Evolutionary conservation across 371 early-diverging fungal species (phyloP), one percentile per base, ranked within the genome.

Genomic region (Agmasoma carcini): DNA sequence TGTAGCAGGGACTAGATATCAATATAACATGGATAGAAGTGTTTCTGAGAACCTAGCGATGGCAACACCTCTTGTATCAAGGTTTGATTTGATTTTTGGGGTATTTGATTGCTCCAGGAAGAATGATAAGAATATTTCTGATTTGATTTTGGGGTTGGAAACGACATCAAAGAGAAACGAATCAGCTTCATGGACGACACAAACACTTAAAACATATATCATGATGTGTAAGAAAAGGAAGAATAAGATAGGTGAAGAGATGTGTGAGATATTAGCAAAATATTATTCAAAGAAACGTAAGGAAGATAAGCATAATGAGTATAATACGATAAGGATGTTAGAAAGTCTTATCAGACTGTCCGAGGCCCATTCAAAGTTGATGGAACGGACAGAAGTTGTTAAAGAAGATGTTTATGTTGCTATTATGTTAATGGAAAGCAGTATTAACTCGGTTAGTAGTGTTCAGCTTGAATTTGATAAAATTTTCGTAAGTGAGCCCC

Each of bases 81-180:
- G 75, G 27, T 75, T 75, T 59, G 75, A 75, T 55, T 45, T 75
- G 19, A 70, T 75, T 20, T 65, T 75, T 55, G 64, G 64, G 34
- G 12, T 68, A 23, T 63, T 68, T 56, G 68, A 68, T 48, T 33
- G 3, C 1, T 31, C 11, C 17, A 38, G 38, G 14, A 20, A 15
- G 1, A 33, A 31, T 19, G 68, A 63, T 47, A 11, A 11, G n/a
- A 14, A 36, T 11, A 34, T 55, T 17, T 46, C 41, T 26, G 62
- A 69, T 37, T 38, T 40, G 22, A 55, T 69, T n/a, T 27, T 69
- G 11, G 27, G 30, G 3, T 50, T 59, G 45, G 17, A 7, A 0
- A 34, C 31, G 15, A 5, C 17, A n/a, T 61, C 63, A 1, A 57
- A 52, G 37, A 26, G 39, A 14, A 15, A 56, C 11, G 54, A 64